Percentiles rank a stretch among this genome's conserved stretches.
Conservation (phyloP, 306 rosid species). For the Elaeagnus macrophylla region DNA sequence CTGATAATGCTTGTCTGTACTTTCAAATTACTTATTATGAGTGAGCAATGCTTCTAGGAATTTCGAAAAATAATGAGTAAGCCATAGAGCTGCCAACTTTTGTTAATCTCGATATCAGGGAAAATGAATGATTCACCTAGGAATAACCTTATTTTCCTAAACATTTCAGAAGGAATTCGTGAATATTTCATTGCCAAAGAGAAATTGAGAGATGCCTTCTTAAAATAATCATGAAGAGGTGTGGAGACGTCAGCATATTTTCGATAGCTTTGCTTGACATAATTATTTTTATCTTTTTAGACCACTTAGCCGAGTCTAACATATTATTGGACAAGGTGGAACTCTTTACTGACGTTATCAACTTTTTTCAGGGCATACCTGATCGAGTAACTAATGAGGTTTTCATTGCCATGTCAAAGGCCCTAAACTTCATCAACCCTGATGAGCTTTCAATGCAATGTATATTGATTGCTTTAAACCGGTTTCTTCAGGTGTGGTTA, state of each 20-base stretch:
- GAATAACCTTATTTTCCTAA: neutral
- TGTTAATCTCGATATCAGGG: neutral
- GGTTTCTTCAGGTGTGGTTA: slow-evolving; percentile 81
- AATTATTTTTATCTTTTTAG: neutral
- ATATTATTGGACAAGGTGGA: neutral
- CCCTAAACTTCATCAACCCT: slow-evolving; percentile 93
- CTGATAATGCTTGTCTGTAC: no score
- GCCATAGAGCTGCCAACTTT: neutral
- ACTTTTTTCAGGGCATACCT: slow-evolving; percentile 62
- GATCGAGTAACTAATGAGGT: slow-evolving; percentile 95
- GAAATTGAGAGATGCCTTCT: neutral
- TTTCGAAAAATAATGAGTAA: no score
- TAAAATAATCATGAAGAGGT: no score
- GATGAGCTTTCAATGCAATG: slow-evolving; percentile 99
- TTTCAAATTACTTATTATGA: no score
- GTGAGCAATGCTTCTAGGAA: no score
- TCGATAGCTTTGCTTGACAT: neutral
- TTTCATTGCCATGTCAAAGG: slow-evolving; percentile 98
- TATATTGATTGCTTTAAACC: slow-evolving; percentile 87
- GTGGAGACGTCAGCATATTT: neutral
- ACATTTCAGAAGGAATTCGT: neutral
- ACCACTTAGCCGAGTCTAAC: neutral
- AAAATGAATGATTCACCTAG: neutral
- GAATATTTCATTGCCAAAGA: no score
- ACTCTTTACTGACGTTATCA: slow-evolving; percentile 16